phyloP scores from a whole-genome alignment of 139 green algal species.

The Pleodorina starrii region DNA sequence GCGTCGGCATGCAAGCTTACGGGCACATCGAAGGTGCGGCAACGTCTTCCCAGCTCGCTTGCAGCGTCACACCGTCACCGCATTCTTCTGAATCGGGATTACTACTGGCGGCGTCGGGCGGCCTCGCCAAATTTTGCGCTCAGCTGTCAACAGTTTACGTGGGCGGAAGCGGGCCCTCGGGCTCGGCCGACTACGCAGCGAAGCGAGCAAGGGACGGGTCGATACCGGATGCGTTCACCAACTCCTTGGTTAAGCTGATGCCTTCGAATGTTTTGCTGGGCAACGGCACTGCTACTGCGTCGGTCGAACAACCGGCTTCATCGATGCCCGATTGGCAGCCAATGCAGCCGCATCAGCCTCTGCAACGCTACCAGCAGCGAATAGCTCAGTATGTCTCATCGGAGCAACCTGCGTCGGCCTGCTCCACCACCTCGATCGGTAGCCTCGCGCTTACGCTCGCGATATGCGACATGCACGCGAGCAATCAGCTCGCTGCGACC shows the following conservation, averaged over 20 bases:
- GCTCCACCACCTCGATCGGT: background rate
- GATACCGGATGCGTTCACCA: too few species aligned
- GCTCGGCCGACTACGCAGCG: too few species aligned
- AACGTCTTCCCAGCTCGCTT: background rate
- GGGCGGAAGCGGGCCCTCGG: background rate
- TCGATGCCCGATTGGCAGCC: background rate
- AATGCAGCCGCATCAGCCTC: background rate
- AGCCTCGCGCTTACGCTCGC: background rate
- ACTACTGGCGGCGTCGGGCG: background rate
- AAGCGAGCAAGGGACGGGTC: too few species aligned
- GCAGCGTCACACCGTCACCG: background rate
- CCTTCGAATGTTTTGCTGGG: background rate
- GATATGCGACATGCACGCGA: background rate
- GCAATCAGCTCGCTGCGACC: background rate
- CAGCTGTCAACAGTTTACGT: slow-evolving; percentile 5
- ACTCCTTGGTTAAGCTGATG: too few species aligned
- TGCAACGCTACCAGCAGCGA: background rate
- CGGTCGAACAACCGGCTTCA: background rate
- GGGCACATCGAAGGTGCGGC: background rate
- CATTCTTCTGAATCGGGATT: background rate
- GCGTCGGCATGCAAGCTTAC: background rate
- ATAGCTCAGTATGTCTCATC: background rate
- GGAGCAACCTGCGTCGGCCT: background rate
- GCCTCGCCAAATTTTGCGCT: background rate
- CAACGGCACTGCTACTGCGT: background rate